A percentile compares a stretch with the other conserved stretches of the same genome.
phyloP scores from a whole-genome alignment of 371 early-diverging fungal species.

The Mucor lusitanicus region DNA sequence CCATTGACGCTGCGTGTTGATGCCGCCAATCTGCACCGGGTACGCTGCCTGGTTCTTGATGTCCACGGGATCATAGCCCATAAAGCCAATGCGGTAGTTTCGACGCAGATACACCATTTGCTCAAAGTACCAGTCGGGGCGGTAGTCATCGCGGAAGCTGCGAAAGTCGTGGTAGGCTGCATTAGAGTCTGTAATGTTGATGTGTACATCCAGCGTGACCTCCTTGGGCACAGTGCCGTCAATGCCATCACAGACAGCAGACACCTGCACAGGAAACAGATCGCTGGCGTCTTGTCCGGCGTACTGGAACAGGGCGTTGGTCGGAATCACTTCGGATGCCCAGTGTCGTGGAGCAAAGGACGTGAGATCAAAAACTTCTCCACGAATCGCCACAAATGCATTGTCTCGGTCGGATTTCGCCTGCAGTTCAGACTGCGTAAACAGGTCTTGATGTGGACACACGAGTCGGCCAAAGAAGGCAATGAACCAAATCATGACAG shows the following conservation, averaged over 20 bases:
- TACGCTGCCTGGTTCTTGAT: constrained; percentile 42
- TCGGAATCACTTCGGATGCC: constrained; percentile 52
- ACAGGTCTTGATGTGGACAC: constrained; percentile 83
- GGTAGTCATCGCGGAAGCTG: constrained; percentile 40
- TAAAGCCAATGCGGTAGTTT: constrained; percentile 51
- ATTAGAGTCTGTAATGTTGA: constrained; percentile 49
- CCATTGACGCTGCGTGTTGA: constrained; percentile 38
- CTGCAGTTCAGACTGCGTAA: constrained; percentile 54
- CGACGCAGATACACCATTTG: constrained; percentile 54
- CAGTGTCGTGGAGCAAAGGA: constrained; percentile 64
- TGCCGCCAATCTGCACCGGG: constrained; percentile 30
- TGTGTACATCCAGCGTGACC: constrained; percentile 38
- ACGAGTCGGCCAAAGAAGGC: constrained; percentile 81
- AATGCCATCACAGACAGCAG: constrained; percentile 50
- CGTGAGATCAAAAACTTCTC: constrained; percentile 73
- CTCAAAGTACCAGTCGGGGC: constrained; percentile 59
- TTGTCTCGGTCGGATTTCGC: constrained; percentile 40
- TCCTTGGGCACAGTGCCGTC: constrained; percentile 37
- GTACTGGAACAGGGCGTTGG: constrained; percentile 52
- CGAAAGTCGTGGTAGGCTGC: constrained; percentile 47
- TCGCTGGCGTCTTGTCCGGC: constrained; percentile 71
- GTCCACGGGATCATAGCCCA: constrained; percentile 48
- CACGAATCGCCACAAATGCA: constrained; percentile 69
- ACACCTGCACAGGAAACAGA: constrained; percentile 79
- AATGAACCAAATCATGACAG: constrained; percentile 59